phyloP scores from a whole-genome alignment of 768 basidiomycete species.

The Crassisporium funariophilum region DNA sequence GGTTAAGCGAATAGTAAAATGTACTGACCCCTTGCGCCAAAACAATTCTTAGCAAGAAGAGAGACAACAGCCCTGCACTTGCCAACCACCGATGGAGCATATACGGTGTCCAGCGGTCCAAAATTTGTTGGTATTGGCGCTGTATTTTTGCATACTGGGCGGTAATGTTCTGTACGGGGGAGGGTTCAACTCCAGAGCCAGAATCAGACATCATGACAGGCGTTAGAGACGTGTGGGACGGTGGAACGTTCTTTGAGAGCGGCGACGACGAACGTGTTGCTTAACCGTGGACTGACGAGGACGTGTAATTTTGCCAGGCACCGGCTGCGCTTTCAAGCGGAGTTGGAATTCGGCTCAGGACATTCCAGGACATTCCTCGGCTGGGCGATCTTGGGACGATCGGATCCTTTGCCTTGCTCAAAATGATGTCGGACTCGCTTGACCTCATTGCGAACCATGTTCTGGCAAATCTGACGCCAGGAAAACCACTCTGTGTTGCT shows the following conservation, averaged over 20 bases:
- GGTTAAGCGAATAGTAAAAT: background rate
- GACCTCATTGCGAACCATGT: constrained; percentile 33
- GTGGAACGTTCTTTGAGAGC: constrained; percentile 10
- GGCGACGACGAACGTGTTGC: constrained; percentile 20
- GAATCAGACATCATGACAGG: constrained; percentile 54
- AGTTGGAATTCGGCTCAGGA: constrained; percentile 22
- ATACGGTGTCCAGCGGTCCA: constrained; percentile 94
- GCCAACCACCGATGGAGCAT: constrained; percentile 87
- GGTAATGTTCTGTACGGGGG: constrained; percentile 51
- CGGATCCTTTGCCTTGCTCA: constrained; percentile 3
- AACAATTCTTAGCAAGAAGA: constrained; percentile 88
- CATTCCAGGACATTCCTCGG: constrained; percentile 2
- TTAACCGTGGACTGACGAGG: constrained; percentile 13
- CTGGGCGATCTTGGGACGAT: background rate
- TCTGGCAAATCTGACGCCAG: constrained; percentile 25
- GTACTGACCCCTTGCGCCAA: constrained; percentile 84
- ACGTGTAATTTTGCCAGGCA: constrained; percentile 24
- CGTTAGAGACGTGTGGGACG: constrained; percentile 22
- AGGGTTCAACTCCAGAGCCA: constrained; percentile 44
- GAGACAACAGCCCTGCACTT: constrained; percentile 63
- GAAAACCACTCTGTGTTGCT: constrained; percentile 75
- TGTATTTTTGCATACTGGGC: constrained; percentile 54
- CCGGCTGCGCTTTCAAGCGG: constrained; percentile 31
- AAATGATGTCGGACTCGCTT: constrained; percentile 35
- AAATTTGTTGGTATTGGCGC: constrained; percentile 80